Evolutionary conservation across 2,329 filamentous ascomycete species (phyloP), one percentile per base, ranked within the genome.

Genomic region (Sporothrix brunneoviolacea): DNA sequence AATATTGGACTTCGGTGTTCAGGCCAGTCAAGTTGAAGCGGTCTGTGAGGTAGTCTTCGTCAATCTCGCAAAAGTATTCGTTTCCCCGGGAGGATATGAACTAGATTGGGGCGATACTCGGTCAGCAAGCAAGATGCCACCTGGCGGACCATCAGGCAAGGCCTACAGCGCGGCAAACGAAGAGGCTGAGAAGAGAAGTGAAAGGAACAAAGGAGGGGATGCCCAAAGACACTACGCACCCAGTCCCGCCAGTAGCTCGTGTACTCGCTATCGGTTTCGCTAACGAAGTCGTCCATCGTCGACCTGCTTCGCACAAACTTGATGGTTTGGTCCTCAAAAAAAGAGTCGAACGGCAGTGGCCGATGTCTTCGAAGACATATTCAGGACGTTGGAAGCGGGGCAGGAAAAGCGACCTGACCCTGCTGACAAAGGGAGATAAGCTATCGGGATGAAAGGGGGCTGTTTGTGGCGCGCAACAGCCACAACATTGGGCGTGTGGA

Each of bases 231-330:
- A 83, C n/a, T n/a, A n/a, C 88, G 74, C 76, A 97, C 93, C 93
- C 93, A 98, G 72, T 98, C 93, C 68, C 91, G 79, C 93, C 93
- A 98, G 70, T 97, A 98, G 71, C 90, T 97, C 43, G 93, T 96
- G 68, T 97, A 98, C 73, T 98, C 93, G 70, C 91, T 96, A 67
- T 98, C 93, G 12, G 91, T 95, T 70, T 98, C 93, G 65, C 90
- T 96, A 59, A 89, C 91, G 70, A 93, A 97, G 71, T 97, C 91
- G 67, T 97, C 93, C 93, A 97, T 97, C 62, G 66, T 73, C 18
- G 28, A n/a, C 13, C 4, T 45, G 15, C 10, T 16, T 24, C 4
- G 13, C 6, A 8, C 13, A 18, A 12, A 3, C 10, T 21, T 37
- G 41, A 18, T 41, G 30, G 22, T 19, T 24, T 9, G 5, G 28